phyloP scores from a whole-genome alignment of 2,329 filamentous ascomycete genomes.

The Chrysoporthe puriensis region DNA sequence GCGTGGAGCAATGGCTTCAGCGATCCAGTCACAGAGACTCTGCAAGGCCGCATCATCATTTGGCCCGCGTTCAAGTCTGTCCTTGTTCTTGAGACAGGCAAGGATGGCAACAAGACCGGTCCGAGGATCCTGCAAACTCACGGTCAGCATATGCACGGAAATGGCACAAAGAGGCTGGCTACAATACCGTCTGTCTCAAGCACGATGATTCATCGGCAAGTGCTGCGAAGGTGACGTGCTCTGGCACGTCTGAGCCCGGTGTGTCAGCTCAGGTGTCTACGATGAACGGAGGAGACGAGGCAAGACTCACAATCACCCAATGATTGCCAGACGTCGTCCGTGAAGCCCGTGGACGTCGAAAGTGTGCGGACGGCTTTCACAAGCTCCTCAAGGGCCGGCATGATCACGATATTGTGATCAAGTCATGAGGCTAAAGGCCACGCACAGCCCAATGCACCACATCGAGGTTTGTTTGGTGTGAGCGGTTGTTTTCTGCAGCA shows the following conservation, averaged over 20 bases:
- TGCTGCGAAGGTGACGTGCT: conserved; percentile 11
- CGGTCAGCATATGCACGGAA: neutral
- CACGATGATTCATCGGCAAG: conserved; percentile 8
- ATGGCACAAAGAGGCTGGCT: neutral
- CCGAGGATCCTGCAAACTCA: conserved; percentile 8
- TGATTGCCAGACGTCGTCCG: conserved; percentile 17
- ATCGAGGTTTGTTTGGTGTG: neutral
- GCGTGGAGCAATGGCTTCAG: conserved; percentile 16
- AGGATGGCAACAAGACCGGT: conserved; percentile 19
- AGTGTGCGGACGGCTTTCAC: conserved; percentile 10
- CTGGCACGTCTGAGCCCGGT: conserved; percentile 14
- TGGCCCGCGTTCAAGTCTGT: conserved; percentile 4
- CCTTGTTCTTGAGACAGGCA: conserved; percentile 19
- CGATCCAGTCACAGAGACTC: conserved; percentile 15
- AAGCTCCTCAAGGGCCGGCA: conserved; percentile 13
- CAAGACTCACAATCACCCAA: conserved; percentile 19
- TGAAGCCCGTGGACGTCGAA: neutral
- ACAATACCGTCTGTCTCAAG: conserved; percentile 16
- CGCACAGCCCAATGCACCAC: neutral
- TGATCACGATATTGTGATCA: conserved; percentile 1
- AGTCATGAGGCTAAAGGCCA: neutral
- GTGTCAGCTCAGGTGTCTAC: conserved; percentile 17
- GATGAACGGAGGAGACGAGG: neutral
- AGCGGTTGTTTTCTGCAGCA: neutral
- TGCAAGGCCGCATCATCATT: conserved; percentile 13